Base-by-base conservation (phyloP, 2,329 filamentous ascomycete species). In the Calonectria montana region DNA sequence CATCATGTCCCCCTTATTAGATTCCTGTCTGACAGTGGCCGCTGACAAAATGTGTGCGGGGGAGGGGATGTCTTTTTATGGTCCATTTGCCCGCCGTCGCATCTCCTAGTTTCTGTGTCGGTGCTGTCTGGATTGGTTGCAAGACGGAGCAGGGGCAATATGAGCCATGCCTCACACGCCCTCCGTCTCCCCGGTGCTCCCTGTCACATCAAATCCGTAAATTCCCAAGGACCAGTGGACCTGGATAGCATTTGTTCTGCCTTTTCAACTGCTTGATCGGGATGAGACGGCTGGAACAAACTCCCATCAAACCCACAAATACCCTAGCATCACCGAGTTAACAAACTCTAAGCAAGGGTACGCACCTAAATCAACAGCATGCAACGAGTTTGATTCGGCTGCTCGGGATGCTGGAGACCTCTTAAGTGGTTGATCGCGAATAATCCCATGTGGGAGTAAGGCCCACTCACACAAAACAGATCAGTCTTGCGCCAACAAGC, bases 31-130 rank as follows among this genome's bases (percentile, higher is more conserved):
- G 57, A 18, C 45, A 37, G 21, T 31, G 18, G 65, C 47, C 18
- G 55, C 43, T 62, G 43, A 62, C 23, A 31, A 15, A 25, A 18
- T 6, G 16, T 18, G 45, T 48, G 35, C n/a, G 55, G 31, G 47
- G 55, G n/a, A 4, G 31, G 23, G 2, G 65, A 50, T 18, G 25
- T 31, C 31, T 35, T 21, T 39, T 39, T 48, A n/a, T 45, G 39
- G 55, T 48, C 63, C 35, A 45, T 35, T 67, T 50, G 57, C 39
- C 43, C 55, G 35, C 12, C n/a, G 39, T 68, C 55, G 41, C 31
- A 57, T 53, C 65, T 50, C 27, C 25, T 61, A 53, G 65, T 63
- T 68, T 45, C 53, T 63, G 65, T 55, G 41, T 53, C 62, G 55
- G 35, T 15, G 53, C 53, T 35, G 53, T 37, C 31, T n/a, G 53